Base-by-base conservation (phyloP, 2,329 filamentous ascomycete genomes). In the Venturia effusa region DNA sequence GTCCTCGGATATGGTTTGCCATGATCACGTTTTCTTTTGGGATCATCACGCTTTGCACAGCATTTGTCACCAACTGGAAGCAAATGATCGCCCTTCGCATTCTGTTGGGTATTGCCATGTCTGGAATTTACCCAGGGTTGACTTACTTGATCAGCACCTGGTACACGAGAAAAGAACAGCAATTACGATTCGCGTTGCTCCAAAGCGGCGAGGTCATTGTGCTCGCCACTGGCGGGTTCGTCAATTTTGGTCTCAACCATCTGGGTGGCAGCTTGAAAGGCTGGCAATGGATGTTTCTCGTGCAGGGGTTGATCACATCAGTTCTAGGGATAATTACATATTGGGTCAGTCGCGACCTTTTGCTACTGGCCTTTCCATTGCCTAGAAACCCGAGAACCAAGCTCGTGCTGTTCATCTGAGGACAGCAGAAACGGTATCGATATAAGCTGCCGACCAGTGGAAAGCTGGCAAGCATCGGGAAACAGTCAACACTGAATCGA, bases 271-370 rank as follows among this genome's bases (percentile, higher is more conserved):
- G 81, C 5, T 69, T 88, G 30, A 79, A 80, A 11, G 85, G 86
- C 1, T 88, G 86, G 85, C 81, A 84, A 34, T 88, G 83, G 79
- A 88, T 88, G 84, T 89, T 85, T 67, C 71, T 88, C 0, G 83
- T 88, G 0, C 85, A 88, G 68, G 86, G 86, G 0, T 69, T 83
- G 11, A 83, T 88, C 67, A 80, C 86, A 4, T 72, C 72, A 22
- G 72, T 84, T 27, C 74, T 89, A 24, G 85, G 85, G 3, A 68
- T 86, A 37, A 65, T 80, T 15, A 87, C 85, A 0, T 88, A 85
- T 69, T 87, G 84, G 30, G 51, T 57, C 8, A 57, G 51, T 30
- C 13, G 22, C 45, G 7, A 51, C 27, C 10, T 11, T n/a, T 15
- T 10, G 15, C 37, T 39, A 15, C 8, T 39, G 10, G 37, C 37